A percentile compares a stretch with the other conserved stretches of the same genome.
phyloP scores from a whole-genome alignment of 129 eudicot genomes.

The Centrapalus pauciflorus region DNA sequence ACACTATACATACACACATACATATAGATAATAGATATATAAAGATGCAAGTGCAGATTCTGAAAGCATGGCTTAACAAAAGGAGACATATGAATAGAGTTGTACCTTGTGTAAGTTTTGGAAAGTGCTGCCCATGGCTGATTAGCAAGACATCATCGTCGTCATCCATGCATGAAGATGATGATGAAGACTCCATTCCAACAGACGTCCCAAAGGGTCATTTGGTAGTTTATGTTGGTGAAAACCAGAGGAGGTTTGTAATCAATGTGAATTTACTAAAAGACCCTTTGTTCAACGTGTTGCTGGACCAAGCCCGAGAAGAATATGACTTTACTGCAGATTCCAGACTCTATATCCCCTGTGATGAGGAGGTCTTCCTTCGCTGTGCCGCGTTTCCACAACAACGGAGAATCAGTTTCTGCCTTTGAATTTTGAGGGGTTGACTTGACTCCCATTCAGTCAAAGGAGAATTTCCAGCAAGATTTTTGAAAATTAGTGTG shows the following conservation, averaged over 20 bases:
- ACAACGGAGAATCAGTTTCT: conserved; percentile 23
- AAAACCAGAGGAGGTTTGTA: conserved; percentile 37
- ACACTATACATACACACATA: background rate
- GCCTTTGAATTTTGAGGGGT: conserved; percentile 28
- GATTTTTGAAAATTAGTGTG: conserved; percentile 5
- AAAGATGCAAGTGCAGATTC: conserved; percentile 30
- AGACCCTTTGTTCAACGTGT: conserved; percentile 37
- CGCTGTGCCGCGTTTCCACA: conserved; percentile 27
- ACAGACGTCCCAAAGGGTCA: conserved; percentile 60
- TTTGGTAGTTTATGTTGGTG: conserved; percentile 50
- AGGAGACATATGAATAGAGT: conserved; percentile 15
- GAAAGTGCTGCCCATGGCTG: conserved; percentile 24
- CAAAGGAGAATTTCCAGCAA: background rate
- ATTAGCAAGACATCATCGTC: conserved; percentile 14
- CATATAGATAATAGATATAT: background rate
- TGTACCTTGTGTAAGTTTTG: conserved; percentile 21
- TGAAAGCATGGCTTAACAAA: conserved; percentile 36
- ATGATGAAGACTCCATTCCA: conserved; percentile 29
- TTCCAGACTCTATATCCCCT: conserved; percentile 47
- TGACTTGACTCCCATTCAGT: background rate
- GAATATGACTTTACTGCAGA: conserved; percentile 33
- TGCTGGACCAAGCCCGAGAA: conserved; percentile 42
- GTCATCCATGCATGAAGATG: conserved; percentile 21
- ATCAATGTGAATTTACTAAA: conserved; percentile 40
- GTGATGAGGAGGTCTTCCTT: conserved; percentile 39